phyloP scores from a whole-genome alignment of 2,329 filamentous ascomycete species.

The Cercospora sp. region DNA sequence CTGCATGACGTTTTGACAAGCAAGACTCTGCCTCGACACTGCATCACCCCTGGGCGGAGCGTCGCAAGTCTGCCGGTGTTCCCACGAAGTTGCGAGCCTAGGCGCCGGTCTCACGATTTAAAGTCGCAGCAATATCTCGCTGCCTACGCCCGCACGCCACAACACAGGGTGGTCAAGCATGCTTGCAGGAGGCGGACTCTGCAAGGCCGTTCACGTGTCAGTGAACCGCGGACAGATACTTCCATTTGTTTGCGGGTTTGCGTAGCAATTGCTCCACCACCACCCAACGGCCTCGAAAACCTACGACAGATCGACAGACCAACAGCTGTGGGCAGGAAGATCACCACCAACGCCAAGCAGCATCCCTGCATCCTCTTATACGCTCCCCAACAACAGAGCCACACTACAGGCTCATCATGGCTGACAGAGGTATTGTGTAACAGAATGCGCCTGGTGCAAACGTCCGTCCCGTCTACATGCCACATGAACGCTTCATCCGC shows the following conservation, averaged over 20 bases:
- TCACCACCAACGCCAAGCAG: neutral
- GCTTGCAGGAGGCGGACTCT: neutral
- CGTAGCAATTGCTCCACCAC: too few relatives aligned
- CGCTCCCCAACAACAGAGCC: neutral
- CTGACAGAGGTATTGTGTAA: neutral
- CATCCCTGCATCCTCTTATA: too few relatives aligned
- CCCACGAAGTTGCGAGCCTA: neutral
- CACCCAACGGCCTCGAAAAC: too few relatives aligned
- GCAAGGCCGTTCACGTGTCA: too few relatives aligned
- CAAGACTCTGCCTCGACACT: neutral
- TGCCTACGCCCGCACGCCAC: too few relatives aligned
- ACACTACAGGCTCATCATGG: neutral
- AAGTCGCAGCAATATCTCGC: too few relatives aligned
- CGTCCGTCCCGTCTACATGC: too few relatives aligned
- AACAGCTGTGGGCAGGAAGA: neutral
- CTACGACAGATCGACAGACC: neutral
- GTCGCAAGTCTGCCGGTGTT: neutral
- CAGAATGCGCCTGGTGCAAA: neutral
- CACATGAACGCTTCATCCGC: neutral
- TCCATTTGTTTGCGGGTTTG: too few relatives aligned
- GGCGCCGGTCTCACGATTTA: neutral
- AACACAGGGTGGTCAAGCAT: neutral
- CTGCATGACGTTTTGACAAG: neutral
- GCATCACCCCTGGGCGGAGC: neutral
- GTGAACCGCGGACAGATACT: too few relatives aligned